Evolutionary conservation across 2,329 filamentous ascomycete genomes (phyloP).

Genomic region (Hyphodiscus sp.): DNA sequence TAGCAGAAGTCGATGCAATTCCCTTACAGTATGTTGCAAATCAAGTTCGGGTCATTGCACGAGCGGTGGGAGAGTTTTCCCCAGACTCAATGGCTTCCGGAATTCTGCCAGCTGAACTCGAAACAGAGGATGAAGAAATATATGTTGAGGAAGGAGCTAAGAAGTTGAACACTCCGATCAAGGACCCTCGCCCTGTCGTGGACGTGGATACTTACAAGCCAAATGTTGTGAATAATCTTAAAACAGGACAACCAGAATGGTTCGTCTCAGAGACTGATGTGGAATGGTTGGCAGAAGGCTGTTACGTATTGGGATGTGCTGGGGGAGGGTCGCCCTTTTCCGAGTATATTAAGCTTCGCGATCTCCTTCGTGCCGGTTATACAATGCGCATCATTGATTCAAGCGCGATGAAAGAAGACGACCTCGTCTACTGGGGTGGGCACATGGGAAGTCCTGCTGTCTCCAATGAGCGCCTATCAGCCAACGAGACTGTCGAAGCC

Average conservation of each 20-base stretch:
- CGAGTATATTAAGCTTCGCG: conserved; percentile 36
- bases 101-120: conserved; percentile 17
- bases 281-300: conserved; percentile 39
- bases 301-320: conserved; percentile 42
- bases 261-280: conserved; percentile 39
- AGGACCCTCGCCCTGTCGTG: conserved; percentile 22
- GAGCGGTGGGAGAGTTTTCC: conserved; percentile 33
- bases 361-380: conserved; percentile 34
- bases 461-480: conserved; percentile 36
- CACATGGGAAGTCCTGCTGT: conserved; percentile 38
- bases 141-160: conserved; percentile 9
- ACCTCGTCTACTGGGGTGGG: conserved; percentile 39
- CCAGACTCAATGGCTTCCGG: conserved; percentile 11
- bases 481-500: conserved; percentile 34
- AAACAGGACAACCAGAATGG: conserved; percentile 31
- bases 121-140: conserved; percentile 18
- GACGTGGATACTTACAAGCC: conserved; percentile 34
- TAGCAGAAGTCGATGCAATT: conserved; percentile 18
- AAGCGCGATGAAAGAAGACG: conserved; percentile 37
- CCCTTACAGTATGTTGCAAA: conserved; percentile 18
- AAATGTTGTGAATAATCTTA: conserved; percentile 29
- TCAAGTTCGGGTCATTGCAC: conserved; percentile 32
- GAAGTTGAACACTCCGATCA: conserved; percentile 4
- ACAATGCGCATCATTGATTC: conserved; percentile 36
- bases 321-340: conserved; percentile 41